Evolutionary conservation across 129 eudicot species (phyloP).

Genomic region (Centrapalus pauciflorus): DNA sequence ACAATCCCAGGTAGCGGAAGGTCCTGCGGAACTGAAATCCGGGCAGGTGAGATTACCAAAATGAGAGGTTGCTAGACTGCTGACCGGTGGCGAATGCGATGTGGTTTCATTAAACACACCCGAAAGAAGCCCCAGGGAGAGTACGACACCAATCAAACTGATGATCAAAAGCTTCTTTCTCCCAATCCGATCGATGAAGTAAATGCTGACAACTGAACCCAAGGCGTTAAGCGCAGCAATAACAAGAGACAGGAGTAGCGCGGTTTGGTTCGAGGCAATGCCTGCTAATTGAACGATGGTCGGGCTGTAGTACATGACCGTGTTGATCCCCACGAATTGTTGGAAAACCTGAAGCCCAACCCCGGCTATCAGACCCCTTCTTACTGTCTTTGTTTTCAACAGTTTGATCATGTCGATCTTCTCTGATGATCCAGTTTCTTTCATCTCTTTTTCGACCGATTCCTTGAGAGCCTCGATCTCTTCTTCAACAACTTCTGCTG

Average conservation of each 20-base stretch:
- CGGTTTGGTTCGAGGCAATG: slow-evolving; percentile 57
- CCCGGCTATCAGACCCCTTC: slow-evolving; percentile 61
- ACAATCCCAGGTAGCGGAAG: slow-evolving; percentile 50
- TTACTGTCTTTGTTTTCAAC: slow-evolving; percentile 39
- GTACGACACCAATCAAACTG: slow-evolving; percentile 43
- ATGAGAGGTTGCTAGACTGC: slow-evolving; percentile 21
- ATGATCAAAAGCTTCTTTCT: slow-evolving; percentile 56
- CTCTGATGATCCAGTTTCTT: slow-evolving; percentile 35
- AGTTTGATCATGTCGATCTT: slow-evolving; percentile 32
- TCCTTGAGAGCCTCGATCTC: slow-evolving; percentile 57
- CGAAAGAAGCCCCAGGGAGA: slow-evolving; percentile 44
- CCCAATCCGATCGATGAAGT: slow-evolving; percentile 49
- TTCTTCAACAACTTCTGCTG: slow-evolving; percentile 36
- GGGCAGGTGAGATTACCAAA: slow-evolving; percentile 44
- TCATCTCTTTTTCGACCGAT: slow-evolving; percentile 44
- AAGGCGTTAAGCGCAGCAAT: slow-evolving; percentile 58
- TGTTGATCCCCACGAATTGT: slow-evolving; percentile 69
- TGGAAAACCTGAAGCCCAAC: slow-evolving; percentile 59
- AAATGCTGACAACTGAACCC: slow-evolving; percentile 58
- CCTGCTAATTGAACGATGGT: slow-evolving; percentile 67
- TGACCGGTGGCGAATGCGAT: slow-evolving; percentile 42
- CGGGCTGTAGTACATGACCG: slow-evolving; percentile 71
- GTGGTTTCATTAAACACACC: slow-evolving; percentile 45
- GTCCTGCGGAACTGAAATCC: slow-evolving; percentile 23
- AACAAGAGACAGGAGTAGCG: slow-evolving; percentile 56